Conservation (phyloP, 768 basidiomycete species). For the Trametes cubensis region DNA sequence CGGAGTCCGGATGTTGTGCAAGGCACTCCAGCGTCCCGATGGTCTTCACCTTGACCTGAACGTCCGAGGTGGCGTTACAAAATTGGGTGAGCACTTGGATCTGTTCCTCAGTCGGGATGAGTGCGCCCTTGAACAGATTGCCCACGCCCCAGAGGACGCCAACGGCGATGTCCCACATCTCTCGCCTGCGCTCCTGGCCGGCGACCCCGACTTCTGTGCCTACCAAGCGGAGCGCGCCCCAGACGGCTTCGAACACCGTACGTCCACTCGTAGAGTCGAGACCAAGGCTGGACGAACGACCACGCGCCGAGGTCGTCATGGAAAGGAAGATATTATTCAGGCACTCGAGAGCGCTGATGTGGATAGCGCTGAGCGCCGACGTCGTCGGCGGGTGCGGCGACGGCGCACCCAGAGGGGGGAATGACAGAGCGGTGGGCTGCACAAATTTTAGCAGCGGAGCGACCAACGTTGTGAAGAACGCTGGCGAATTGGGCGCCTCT, state of each 20-base stretch:
- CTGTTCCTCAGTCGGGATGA: slow-evolving; percentile 67
- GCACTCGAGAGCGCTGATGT: slow-evolving; percentile 85
- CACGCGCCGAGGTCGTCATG: slow-evolving; percentile 47
- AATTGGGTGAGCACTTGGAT: slow-evolving; percentile 67
- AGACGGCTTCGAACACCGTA: slow-evolving; percentile 65
- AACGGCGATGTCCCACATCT: slow-evolving; percentile 78
- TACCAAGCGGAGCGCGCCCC: slow-evolving; percentile 60
- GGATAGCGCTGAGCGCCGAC: slow-evolving; percentile 79
- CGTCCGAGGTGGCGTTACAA: slow-evolving; percentile 57
- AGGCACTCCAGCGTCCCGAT: slow-evolving; percentile 87
- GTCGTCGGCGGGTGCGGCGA: slow-evolving; percentile 89
- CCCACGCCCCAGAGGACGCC: slow-evolving; percentile 92
- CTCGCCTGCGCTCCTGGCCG: slow-evolving; percentile 69
- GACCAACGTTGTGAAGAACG: slow-evolving; percentile 61
- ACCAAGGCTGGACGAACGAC: slow-evolving; percentile 24
- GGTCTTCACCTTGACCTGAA: slow-evolving; percentile 67
- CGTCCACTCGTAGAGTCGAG: slow-evolving; percentile 42
- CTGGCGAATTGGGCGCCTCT: slow-evolving; percentile 33
- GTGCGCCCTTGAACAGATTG: slow-evolving; percentile 65
- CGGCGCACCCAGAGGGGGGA: slow-evolving; percentile 67
- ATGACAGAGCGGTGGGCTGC: slow-evolving; percentile 79
- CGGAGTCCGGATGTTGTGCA: slow-evolving; percentile 65
- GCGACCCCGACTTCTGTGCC: slow-evolving; percentile 58
- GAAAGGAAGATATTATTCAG: slow-evolving; percentile 89
- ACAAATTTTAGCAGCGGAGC: slow-evolving; percentile 68